Percentiles rank a stretch among this genome's conserved stretches.
Evolutionary conservation across 164 flowering plant genomes (phyloP).

Genomic region (Magnolia kwangsiensis): DNA sequence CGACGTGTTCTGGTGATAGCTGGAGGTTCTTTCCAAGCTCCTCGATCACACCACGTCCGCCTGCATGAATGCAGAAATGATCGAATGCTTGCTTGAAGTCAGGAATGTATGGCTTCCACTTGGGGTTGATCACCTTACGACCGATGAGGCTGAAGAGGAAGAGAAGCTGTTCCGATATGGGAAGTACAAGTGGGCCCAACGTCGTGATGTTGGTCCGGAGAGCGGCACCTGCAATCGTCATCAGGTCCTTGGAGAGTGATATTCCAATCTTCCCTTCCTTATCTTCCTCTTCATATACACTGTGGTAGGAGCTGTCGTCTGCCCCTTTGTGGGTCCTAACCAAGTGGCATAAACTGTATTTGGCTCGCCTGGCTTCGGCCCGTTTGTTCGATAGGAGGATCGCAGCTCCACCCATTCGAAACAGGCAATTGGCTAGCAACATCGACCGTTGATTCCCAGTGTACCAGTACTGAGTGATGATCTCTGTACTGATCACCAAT

Average conservation of each 20-base stretch:
- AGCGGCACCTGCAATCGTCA: constrained; percentile 14
- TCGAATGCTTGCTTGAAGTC: constrained; percentile 33
- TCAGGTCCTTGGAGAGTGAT: constrained; percentile 18
- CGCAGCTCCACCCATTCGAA: constrained; percentile 34
- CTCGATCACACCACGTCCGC: constrained; percentile 37
- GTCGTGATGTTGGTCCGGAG: constrained; percentile 17
- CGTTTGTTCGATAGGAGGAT: constrained; percentile 24
- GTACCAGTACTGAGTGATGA: constrained; percentile 26
- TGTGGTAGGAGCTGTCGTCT: constrained; percentile 13
- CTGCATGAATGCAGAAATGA: constrained; percentile 44
- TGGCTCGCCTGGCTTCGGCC: constrained; percentile 11
- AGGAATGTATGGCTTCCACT: constrained; percentile 16
- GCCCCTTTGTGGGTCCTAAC: constrained; percentile 24
- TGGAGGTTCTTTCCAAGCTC: constrained; percentile 27
- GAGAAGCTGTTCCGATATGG: constrained; percentile 15
- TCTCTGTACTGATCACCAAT: constrained; percentile 27
- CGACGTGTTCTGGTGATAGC: constrained; percentile 29
- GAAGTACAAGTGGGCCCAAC: constrained; percentile 17
- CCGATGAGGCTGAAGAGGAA: constrained; percentile 13
- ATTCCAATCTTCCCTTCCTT: constrained; percentile 5
- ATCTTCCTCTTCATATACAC: constrained; percentile 21
- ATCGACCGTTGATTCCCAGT: constrained; percentile 25
- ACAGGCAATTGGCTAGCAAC: constrained; percentile 30
- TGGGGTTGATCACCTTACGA: constrained; percentile 15
- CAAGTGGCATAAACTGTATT: constrained; percentile 15